These are phyloP conservation scores for Cercospora sp. DNA, from an alignment of 2,329 filamentous ascomycete species.

Conservation along the genomic window DNA sequence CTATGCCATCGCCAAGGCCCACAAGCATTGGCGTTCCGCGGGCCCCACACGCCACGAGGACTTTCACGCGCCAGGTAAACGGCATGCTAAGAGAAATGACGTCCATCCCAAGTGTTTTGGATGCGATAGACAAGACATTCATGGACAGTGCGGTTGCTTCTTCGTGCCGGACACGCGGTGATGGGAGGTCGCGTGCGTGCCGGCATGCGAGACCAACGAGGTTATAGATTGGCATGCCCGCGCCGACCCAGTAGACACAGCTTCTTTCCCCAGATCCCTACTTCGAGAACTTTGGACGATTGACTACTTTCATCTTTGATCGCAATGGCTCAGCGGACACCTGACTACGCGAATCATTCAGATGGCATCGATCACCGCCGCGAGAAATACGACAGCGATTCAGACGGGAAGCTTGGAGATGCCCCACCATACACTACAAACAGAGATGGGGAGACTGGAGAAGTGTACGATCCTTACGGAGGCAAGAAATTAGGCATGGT, in stretches of 20 bases:
- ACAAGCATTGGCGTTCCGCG: constrained; percentile 10
- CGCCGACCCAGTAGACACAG: background rate
- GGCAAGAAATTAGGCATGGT: constrained; percentile 1
- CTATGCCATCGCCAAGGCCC: background rate
- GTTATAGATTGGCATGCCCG: constrained; percentile 3
- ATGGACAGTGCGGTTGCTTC: background rate
- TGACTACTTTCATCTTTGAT: background rate
- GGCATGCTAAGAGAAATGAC: constrained; percentile 10
- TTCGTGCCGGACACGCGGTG: constrained; percentile 1
- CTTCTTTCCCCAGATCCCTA: background rate
- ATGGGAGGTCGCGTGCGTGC: background rate
- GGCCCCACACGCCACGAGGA: constrained; percentile 4
- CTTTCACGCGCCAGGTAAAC: background rate
- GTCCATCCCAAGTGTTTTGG: constrained; percentile 2
- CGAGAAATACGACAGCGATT: constrained; percentile 4
- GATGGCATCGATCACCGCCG: background rate
- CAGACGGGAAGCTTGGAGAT: background rate
- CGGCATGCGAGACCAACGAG: background rate
- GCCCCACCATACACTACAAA: background rate
- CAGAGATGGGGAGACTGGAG: background rate
- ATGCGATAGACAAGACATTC: constrained; percentile 10
- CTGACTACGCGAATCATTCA: background rate
- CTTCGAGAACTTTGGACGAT: background rate
- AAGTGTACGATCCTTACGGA: constrained; percentile 1
- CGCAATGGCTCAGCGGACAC: background rate